Conservation (phyloP, 2,329 filamentous ascomycete species). For the Ambrosiella beaveri region DNA sequence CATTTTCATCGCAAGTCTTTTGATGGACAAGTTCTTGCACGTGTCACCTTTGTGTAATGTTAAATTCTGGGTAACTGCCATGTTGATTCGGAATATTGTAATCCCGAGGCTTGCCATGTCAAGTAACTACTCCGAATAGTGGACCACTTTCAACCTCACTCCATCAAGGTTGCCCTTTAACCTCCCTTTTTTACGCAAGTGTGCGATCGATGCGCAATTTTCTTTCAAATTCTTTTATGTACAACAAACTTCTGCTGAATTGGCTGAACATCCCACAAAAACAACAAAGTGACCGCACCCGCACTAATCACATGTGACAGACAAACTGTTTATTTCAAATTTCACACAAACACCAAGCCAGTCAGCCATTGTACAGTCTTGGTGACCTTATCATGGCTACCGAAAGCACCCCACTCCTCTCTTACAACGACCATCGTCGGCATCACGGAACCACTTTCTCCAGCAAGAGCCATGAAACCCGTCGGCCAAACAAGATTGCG, state of each 20-base stretch:
- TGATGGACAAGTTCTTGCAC: neutral
- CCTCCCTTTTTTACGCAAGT: neutral
- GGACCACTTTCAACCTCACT: neutral
- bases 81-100: neutral
- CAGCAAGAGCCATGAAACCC: neutral
- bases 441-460: neutral
- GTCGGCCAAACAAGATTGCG: slow-evolving; percentile 1
- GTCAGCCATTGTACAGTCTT: no score
- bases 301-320: no score
- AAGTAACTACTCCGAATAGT: neutral
- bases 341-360: no score
- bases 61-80: neutral
- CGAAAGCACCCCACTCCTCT: neutral
- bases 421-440: neutral
- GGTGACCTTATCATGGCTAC: neutral
- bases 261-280: no score
- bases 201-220: neutral
- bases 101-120: neutral
- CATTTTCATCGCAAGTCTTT: neutral
- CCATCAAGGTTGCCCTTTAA: neutral
- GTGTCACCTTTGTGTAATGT: neutral
- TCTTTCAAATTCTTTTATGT: neutral
- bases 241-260: neutral
- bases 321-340: no score
- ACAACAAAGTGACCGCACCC: no score